Base-by-base conservation (phyloP, 768 basidiomycete genomes). In the Tulasnella sp. region DNA sequence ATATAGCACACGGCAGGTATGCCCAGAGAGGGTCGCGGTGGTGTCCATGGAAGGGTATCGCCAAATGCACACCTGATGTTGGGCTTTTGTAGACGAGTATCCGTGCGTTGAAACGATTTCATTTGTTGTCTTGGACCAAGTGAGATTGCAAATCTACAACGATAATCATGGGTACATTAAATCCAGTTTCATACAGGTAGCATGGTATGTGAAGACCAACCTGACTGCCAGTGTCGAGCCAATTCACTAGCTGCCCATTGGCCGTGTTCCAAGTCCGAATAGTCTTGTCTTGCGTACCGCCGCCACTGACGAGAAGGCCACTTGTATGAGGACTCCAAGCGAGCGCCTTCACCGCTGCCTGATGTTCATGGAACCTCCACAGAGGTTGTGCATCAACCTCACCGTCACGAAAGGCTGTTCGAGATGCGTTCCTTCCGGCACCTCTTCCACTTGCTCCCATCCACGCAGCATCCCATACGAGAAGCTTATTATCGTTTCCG, bases 61-160 rank as follows among this genome's bases (percentile, higher is more conserved):
- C 92, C 92, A 59, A 8, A 59, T 66, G 55, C 41, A 49, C 8
- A 60, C 19, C 13, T 98, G 95, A 71, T 98, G 96, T 70, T 96
- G 93, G 1, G 92, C 86, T 0, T 90, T 84, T 2, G 90, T 91
- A 4, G 85, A 88, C 11, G 91, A 94, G 74, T 92, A 99, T 1
- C 95, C 95, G 66, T 99, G 95, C 0, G 95, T 99, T 10, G 94
- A 96, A 27, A 99, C 95, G 26, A 99, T 81, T 71, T 99, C 95
- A 65, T 96, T 93, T 1, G 95, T 95, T 5, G 89, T 98, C 32
- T 85, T 74, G 0, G 91, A 93, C 93, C 93, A 98, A 62, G 92
- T 88, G 58, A 98, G 82, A 73, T 98, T 98, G 76, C 94, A 97
- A 43, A 97, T 91, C 91, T 95, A 47, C 2, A n/a, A 13, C 48